phyloP scores from a whole-genome alignment of 306 rosid species.

The Inga leiocalycina region DNA sequence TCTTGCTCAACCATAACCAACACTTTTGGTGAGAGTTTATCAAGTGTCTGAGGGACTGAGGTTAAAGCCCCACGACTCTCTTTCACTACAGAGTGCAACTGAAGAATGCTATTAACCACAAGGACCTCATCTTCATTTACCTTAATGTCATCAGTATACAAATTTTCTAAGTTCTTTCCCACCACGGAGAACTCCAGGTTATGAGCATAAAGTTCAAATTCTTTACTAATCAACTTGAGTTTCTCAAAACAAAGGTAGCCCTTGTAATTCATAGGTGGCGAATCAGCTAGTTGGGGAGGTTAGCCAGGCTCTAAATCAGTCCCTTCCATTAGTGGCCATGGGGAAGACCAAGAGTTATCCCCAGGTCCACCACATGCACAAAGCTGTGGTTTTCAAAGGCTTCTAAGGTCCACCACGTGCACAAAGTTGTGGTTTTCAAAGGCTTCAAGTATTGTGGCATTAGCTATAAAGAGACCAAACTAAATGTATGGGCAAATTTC shows the following conservation, averaged over 20 bases:
- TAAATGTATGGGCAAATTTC: slow-evolving; percentile 76
- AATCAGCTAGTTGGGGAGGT: slow-evolving; percentile 27
- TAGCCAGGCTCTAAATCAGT: slow-evolving; percentile 63
- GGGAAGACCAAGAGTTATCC: slow-evolving; percentile 72
- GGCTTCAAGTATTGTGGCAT: slow-evolving; percentile 46
- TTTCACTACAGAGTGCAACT: slow-evolving; percentile 87
- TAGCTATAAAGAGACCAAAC: slow-evolving; percentile 85
- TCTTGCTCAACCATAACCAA: slow-evolving; percentile 83
- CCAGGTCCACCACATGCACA: neutral
- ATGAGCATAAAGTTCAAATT: slow-evolving; percentile 57
- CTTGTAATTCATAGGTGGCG: slow-evolving; percentile 55
- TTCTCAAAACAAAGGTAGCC: slow-evolving; percentile 58
- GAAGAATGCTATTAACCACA: slow-evolving; percentile 82
- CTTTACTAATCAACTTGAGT: slow-evolving; percentile 62
- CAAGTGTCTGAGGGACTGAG: slow-evolving; percentile 68
- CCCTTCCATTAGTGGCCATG: slow-evolving; percentile 74
- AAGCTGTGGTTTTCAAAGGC: too few species aligned
- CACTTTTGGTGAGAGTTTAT: slow-evolving; percentile 66
- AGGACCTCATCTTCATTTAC: slow-evolving; percentile 62
- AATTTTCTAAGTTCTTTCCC: slow-evolving; percentile 61
- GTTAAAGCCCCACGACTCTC: slow-evolving; percentile 90
- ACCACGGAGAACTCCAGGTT: slow-evolving; percentile 56
- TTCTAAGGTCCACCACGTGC: too few species aligned
- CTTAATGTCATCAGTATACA: slow-evolving; percentile 53
- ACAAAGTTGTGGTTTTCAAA: too few species aligned